phyloP scores from a whole-genome alignment of 257 asterid genomes.

The Nicotiana benthamiana region DNA sequence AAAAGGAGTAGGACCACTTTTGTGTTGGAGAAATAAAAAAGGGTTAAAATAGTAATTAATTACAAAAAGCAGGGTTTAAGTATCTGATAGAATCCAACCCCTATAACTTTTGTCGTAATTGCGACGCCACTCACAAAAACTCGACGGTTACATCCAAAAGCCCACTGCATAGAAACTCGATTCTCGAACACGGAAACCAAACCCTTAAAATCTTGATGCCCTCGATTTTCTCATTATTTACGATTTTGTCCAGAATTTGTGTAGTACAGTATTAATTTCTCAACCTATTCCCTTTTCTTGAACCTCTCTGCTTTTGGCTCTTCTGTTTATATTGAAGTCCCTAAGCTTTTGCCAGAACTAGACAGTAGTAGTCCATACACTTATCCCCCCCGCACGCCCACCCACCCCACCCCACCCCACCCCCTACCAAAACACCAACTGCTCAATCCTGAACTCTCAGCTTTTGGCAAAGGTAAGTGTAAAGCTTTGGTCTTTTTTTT shows the following conservation, averaged over 20 bases:
- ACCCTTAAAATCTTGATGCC: background rate
- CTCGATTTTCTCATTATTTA: background rate
- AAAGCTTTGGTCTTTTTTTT: background rate
- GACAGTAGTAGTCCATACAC: background rate
- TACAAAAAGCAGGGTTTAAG: background rate
- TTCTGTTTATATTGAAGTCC: background rate
- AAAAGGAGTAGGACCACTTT: background rate
- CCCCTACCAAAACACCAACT: background rate
- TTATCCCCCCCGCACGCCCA: no score
- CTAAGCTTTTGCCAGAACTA: background rate
- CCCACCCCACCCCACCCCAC: background rate
- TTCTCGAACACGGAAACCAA: conserved; percentile 1
- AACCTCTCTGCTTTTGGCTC: conserved; percentile 1
- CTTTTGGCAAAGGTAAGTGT: background rate
- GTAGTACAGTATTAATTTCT: background rate
- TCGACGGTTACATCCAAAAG: conserved; percentile 3
- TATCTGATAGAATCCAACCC: background rate
- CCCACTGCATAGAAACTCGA: background rate
- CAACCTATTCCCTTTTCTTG: background rate
- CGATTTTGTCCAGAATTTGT: background rate
- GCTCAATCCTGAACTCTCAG: background rate
- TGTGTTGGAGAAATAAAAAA: background rate
- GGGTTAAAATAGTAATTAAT: conserved; percentile 10
- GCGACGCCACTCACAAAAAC: conserved; percentile 3
- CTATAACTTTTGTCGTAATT: background rate